Evolutionary conservation across 257 asterid genomes (phyloP).

Genomic region (Cynanchum wilfordii): DNA sequence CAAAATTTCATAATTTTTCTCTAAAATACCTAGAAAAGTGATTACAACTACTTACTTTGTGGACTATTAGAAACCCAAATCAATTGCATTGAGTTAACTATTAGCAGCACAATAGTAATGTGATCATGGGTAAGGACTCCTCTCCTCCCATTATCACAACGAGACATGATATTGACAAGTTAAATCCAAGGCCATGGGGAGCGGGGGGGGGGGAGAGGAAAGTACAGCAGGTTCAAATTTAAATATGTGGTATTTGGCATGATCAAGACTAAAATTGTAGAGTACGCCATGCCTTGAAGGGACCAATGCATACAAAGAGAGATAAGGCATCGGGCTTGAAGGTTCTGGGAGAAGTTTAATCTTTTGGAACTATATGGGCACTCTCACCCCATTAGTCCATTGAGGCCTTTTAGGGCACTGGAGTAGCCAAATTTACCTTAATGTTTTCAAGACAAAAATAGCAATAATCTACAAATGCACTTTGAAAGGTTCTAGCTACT

Average conservation of each 20-base stretch:
- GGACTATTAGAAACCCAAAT: not conserved
- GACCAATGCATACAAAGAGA: not conserved
- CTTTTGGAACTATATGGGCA: not conserved
- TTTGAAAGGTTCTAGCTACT: not conserved
- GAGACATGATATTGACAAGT: not conserved
- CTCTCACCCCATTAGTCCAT: not conserved
- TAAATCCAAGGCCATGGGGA: not conserved
- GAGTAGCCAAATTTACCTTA: not conserved
- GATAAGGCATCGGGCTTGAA: not conserved
- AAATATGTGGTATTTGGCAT: not conserved
- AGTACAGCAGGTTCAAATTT: not conserved
- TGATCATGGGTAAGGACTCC: not conserved
- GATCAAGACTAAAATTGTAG: not conserved
- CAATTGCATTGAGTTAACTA: not conserved
- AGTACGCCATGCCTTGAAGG: not conserved
- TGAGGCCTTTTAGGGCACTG: not conserved
- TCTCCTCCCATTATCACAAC: not conserved
- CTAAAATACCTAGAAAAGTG: not conserved
- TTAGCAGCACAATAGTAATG: not conserved
- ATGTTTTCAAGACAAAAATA: not conserved
- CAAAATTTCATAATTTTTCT: not conserved
- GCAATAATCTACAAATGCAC: not conserved
- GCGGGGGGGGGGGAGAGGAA: not conserved
- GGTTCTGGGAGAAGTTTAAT: not conserved
- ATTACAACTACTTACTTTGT: not conserved